Evolutionary conservation across 352 stramenopile species (phyloP).

Genomic region (Phytophthora pistaciae): DNA sequence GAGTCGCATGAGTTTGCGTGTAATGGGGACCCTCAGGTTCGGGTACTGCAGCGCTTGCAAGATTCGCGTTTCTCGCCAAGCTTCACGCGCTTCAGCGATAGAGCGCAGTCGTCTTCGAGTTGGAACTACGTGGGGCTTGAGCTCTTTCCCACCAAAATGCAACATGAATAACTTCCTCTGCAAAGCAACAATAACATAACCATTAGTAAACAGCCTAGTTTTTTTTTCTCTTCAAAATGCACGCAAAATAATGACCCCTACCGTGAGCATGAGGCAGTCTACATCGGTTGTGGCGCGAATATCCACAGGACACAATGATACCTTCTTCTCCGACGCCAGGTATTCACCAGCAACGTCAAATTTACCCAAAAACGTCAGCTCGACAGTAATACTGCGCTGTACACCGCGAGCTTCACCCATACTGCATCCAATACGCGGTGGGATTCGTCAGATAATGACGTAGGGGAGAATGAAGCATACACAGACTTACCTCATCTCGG

Average conservation of each 20-base stretch:
- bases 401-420: conserved; percentile 68
- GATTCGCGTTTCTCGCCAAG: conserved; percentile 80
- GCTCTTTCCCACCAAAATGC: conserved; percentile 71
- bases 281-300: conserved; percentile 79
- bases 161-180: conserved; percentile 82
- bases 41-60: conserved; percentile 77
- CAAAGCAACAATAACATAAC: conserved; percentile 1
- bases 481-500: conserved; percentile 52
- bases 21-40: conserved; percentile 77
- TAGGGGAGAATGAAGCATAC: background rate
- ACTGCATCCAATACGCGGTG: conserved; percentile 15
- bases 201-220: background rate
- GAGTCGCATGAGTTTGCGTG: conserved; percentile 85
- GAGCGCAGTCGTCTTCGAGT: conserved; percentile 55
- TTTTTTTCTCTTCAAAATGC: background rate
- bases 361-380: conserved; percentile 82
- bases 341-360: conserved; percentile 87
- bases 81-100: conserved; percentile 67
- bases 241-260: conserved; percentile 31
- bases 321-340: conserved; percentile 76
- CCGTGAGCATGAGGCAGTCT: conserved; percentile 77
- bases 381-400: conserved; percentile 74
- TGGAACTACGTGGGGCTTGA: conserved; percentile 65
- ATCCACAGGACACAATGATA: conserved; percentile 71
- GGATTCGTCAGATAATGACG: background rate